Conservation (phyloP, 208 protist genomes). For the Phytomonas francai region DNA sequence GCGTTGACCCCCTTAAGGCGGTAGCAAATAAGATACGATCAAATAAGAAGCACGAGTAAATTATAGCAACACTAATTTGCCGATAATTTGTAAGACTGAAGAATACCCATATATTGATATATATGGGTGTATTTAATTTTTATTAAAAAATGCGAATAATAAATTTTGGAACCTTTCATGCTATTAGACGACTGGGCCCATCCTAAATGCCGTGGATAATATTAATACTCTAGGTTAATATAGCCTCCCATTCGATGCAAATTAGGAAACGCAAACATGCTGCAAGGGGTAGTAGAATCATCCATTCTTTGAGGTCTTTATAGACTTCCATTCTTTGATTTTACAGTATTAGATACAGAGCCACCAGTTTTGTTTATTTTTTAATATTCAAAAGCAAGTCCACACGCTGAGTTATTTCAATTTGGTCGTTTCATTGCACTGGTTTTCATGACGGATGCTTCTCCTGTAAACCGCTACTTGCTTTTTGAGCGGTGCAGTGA, state of each 20-base stretch:
- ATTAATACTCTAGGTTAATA: background rate
- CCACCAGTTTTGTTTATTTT: conserved; percentile 1
- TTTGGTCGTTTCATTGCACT: background rate
- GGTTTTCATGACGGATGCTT: conserved; percentile 58
- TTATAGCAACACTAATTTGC: background rate
- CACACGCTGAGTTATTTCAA: background rate
- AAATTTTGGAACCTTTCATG: background rate
- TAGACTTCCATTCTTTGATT: conserved; percentile 1
- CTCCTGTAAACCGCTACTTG: conserved; percentile 70
- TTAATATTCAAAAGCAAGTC: conserved; percentile 1
- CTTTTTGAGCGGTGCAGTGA: conserved; percentile 52
- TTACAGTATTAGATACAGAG: conserved; percentile 1
- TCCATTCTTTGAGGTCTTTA: background rate
- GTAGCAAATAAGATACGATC: conserved; percentile 48
- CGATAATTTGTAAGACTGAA: background rate
- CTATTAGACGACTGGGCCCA: background rate
- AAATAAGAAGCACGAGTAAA: conserved; percentile 28
- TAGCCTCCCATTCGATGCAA: background rate
- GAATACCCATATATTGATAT: background rate
- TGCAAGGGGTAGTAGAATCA: background rate
- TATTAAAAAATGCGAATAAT: background rate
- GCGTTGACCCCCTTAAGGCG: conserved; percentile 47
- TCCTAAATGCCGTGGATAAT: background rate
- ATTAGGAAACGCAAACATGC: background rate
- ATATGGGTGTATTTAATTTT: conserved; percentile 1